These are phyloP conservation scores for Penicillium goetzii DNA, from an alignment of 495 filamentous ascomycete species.

Conservation along the genomic window DNA sequence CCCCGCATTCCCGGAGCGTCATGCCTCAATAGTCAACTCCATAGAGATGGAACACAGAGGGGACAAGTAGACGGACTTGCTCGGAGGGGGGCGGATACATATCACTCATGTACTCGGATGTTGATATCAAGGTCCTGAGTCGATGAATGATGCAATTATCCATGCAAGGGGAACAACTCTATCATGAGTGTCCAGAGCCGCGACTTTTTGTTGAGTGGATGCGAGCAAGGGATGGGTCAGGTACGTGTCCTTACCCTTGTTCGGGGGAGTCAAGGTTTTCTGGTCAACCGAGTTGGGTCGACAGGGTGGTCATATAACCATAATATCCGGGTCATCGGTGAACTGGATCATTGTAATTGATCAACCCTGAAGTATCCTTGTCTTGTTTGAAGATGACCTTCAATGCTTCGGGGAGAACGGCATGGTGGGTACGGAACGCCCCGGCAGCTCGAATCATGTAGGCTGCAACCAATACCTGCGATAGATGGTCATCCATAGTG, in stretches of 20 bases:
- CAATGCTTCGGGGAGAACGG: slow-evolving; percentile 13
- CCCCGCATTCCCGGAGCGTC: slow-evolving; percentile 34
- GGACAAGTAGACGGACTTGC: background rate
- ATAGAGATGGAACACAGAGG: background rate
- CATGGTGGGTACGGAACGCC: slow-evolving; percentile 18
- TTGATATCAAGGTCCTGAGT: background rate
- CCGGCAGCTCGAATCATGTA: slow-evolving; percentile 1
- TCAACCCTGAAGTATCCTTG: background rate
- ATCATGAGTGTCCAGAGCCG: slow-evolving; percentile 15
- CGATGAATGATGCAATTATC: slow-evolving; percentile 25
- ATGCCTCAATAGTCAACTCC: slow-evolving; percentile 14
- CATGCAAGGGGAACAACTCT: slow-evolving; percentile 24
- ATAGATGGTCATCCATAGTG: background rate
- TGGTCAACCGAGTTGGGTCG: background rate
- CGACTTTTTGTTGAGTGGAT: slow-evolving; percentile 19
- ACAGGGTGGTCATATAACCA: background rate
- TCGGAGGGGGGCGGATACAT: background rate
- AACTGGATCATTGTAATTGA: background rate
- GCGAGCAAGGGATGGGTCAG: slow-evolving; percentile 37
- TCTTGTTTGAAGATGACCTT: background rate
- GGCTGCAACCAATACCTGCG: background rate
- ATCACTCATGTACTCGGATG: background rate
- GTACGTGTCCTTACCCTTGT: slow-evolving; percentile 28
- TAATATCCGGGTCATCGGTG: background rate
- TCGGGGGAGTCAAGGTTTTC: background rate